phyloP scores from a whole-genome alignment of 2,329 filamentous ascomycete genomes.

The Trichoderma harzianum region DNA sequence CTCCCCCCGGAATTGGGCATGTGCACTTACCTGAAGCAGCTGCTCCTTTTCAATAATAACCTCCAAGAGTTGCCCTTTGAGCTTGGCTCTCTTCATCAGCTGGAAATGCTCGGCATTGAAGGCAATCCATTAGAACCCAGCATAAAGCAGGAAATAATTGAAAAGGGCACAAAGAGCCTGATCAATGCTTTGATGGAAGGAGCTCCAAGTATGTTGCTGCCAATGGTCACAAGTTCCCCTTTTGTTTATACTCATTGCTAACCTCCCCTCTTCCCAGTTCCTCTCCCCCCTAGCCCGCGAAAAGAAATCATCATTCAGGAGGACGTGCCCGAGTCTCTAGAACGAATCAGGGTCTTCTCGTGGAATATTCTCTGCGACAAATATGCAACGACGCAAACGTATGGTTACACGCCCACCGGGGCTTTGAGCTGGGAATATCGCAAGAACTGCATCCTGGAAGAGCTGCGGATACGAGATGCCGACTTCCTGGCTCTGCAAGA shows the following conservation, averaged over 20 bases:
- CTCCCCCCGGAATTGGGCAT: conserved; percentile 92
- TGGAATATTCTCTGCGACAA: conserved; percentile 97
- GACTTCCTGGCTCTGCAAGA: conserved; percentile 94
- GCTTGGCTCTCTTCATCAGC: conserved; percentile 80
- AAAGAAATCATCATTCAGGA: conserved; percentile 75
- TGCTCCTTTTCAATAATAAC: conserved; percentile 87
- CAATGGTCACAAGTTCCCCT: neutral
- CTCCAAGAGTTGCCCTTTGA: conserved; percentile 80
- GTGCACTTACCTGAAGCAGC: conserved; percentile 85
- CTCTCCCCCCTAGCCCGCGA: conserved; percentile 71
- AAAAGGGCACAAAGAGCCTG: conserved; percentile 81
- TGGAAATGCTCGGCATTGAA: conserved; percentile 88
- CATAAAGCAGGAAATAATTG: conserved; percentile 77
- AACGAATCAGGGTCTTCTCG: conserved; percentile 80
- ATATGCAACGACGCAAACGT: conserved; percentile 78
- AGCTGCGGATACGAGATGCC: conserved; percentile 73
- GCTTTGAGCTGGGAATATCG: conserved; percentile 87
- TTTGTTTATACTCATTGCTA: neutral
- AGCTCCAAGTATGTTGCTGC: conserved; percentile 66
- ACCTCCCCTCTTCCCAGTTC: conserved; percentile 52
- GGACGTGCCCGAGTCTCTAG: conserved; percentile 54
- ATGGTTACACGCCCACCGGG: conserved; percentile 83
- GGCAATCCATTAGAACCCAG: conserved; percentile 80
- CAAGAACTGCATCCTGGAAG: conserved; percentile 75
- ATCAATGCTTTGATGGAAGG: conserved; percentile 80